phyloP scores from a whole-genome alignment of 2,329 filamentous ascomycete genomes.

The Aspergillus oerlinghausenensis region DNA sequence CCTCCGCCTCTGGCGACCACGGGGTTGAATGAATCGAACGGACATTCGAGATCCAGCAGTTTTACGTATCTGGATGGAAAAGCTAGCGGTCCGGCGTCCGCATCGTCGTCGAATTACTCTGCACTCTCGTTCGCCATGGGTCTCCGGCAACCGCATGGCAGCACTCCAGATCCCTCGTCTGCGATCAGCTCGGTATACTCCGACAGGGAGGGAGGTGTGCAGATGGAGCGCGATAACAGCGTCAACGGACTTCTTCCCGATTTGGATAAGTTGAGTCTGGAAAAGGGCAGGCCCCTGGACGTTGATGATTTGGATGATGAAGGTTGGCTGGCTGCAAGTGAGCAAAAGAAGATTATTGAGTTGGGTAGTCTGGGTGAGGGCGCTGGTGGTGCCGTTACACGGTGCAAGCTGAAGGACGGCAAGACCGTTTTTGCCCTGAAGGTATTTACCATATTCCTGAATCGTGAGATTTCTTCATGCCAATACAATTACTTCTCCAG shows the following conservation, averaged over 20 bases:
- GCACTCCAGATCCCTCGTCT: constrained; percentile 78
- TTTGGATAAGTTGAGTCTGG: constrained; percentile 74
- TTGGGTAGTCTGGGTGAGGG: constrained; percentile 88
- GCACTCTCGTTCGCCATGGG: constrained; percentile 77
- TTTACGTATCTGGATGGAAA: constrained; percentile 72
- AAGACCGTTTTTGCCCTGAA: constrained; percentile 96
- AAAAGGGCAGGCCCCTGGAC: constrained; percentile 78
- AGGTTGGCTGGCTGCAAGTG: constrained; percentile 88
- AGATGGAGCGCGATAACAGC: constrained; percentile 80
- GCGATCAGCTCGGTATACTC: constrained; percentile 83
- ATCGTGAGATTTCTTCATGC: constrained; percentile 1
- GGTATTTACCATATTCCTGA: constrained; percentile 45
- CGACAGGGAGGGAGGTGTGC: constrained; percentile 66
- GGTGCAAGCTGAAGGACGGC: constrained; percentile 80
- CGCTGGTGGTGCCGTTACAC: constrained; percentile 90
- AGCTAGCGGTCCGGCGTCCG: constrained; percentile 76
- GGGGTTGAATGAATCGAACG: constrained; percentile 74
- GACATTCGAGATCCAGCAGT: constrained; percentile 77
- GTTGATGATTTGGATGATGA: constrained; percentile 94
- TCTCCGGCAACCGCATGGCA: constrained; percentile 54
- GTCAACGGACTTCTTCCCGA: constrained; percentile 69
- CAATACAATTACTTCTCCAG: constrained; percentile 44
- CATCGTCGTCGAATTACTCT: constrained; percentile 82
- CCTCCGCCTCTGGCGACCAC: constrained; percentile 60
- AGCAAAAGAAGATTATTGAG: constrained; percentile 82